Evolutionary conservation across 352 stramenopile species (phyloP).

Genomic region (Pythium oligandrum): DNA sequence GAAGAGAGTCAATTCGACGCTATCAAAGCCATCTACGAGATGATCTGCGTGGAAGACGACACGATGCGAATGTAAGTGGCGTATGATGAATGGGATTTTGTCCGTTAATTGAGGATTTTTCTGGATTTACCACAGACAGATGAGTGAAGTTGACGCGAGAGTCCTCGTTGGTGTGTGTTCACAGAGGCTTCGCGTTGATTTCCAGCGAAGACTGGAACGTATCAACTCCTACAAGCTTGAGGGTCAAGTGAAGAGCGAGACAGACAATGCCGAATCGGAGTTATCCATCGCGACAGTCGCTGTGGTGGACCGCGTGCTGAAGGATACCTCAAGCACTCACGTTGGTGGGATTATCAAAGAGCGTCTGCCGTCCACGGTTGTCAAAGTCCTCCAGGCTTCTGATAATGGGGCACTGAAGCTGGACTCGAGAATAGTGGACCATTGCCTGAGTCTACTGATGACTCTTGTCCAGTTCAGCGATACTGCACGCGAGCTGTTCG

Average conservation of each 20-base stretch:
- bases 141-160: constrained; percentile 21
- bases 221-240: constrained; percentile 21
- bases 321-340: too few species aligned
- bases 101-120: not conserved
- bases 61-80: not conserved
- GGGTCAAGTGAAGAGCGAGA: too few species aligned
- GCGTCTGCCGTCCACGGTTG: constrained; percentile 44
- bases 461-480: constrained; percentile 28
- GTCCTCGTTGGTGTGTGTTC: constrained; percentile 24
- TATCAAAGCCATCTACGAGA: constrained; percentile 15
- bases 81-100: not conserved
- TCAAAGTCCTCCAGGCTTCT: constrained; percentile 46
- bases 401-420: constrained; percentile 1
- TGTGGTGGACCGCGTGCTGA: too few species aligned
- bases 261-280: too few species aligned
- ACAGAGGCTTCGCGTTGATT: constrained; percentile 27
- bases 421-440: constrained; percentile 13
- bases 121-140: constrained; percentile 3
- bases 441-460: constrained; percentile 25
- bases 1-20: constrained; percentile 17
- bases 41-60: constrained; percentile 10
- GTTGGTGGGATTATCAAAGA: constrained; percentile 19
- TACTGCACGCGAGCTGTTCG: constrained; percentile 41
- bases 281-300: too few species aligned
- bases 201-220: constrained; percentile 29